Percentiles rank a stretch among this genome's conserved stretches.
Conservation (phyloP, 2,329 filamentous ascomycete genomes). For the Fusarium acutatum region DNA sequence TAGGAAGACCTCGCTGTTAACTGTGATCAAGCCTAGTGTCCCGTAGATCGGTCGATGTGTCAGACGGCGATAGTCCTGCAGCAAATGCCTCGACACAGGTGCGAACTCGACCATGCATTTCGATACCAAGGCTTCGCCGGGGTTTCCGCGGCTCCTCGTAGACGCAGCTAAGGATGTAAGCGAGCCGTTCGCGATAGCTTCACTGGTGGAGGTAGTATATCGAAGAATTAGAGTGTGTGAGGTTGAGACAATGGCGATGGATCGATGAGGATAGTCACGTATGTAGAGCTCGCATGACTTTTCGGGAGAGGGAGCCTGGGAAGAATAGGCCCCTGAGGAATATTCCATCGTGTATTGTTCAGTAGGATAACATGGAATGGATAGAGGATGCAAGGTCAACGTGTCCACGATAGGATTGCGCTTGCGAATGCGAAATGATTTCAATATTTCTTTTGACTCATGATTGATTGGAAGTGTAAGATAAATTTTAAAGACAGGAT, state of each 20-base stretch:
- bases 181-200: conserved; percentile 66
- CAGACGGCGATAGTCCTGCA: conserved; percentile 80
- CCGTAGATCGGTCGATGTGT: conserved; percentile 80
- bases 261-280: conserved; percentile 85
- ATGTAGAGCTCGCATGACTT: conserved; percentile 81
- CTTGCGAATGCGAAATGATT: conserved; percentile 9
- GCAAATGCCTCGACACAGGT: conserved; percentile 68
- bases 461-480: neutral
- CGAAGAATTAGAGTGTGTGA: conserved; percentile 86
- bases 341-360: conserved; percentile 57
- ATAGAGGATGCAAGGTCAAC: conserved; percentile 15
- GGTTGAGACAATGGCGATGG: conserved; percentile 84
- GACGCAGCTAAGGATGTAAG: conserved; percentile 62
- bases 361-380: conserved; percentile 9
- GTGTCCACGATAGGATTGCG: conserved; percentile 4
- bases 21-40: conserved; percentile 86
- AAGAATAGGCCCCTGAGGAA: conserved; percentile 54
- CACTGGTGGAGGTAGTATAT: conserved; percentile 73
- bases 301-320: conserved; percentile 60
- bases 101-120: conserved; percentile 91
- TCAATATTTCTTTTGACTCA: conserved; percentile 17
- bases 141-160: conserved; percentile 53
- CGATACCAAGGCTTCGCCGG: conserved; percentile 57
- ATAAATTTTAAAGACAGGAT: neutral
- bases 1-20: conserved; percentile 86